phyloP scores from a whole-genome alignment of 1,284 basidiomycete species.

The Coniferiporia weirii region DNA sequence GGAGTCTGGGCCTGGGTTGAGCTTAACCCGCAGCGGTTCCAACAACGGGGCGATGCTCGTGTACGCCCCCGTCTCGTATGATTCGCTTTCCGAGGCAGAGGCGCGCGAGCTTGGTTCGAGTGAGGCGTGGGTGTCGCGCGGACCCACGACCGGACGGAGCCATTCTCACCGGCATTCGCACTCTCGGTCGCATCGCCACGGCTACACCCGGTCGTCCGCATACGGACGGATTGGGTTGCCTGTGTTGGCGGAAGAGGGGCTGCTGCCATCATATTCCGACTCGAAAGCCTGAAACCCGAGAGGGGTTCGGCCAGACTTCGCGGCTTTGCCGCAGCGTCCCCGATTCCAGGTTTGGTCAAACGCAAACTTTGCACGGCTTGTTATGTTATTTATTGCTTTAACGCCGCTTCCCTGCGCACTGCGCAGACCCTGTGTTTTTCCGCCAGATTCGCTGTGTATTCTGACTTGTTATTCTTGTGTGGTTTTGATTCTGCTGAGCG shows the following conservation, averaged over 20 bases:
- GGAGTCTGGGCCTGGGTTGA: background rate
- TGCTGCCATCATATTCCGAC: constrained; percentile 33
- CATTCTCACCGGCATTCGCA: constrained; percentile 26
- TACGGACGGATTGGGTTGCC: constrained; percentile 41
- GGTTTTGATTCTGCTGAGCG: background rate
- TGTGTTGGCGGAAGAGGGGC: constrained; percentile 37
- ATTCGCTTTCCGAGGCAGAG: constrained; percentile 45
- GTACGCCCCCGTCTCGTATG: constrained; percentile 64
- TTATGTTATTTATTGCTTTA: too few relatives aligned
- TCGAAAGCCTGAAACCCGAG: background rate
- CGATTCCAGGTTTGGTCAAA: too few relatives aligned
- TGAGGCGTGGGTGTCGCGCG: constrained; percentile 56
- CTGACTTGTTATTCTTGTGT: background rate
- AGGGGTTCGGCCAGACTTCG: too few relatives aligned
- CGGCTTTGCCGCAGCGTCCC: too few relatives aligned
- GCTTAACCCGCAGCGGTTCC: constrained; percentile 6
- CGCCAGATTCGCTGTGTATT: background rate
- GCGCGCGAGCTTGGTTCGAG: constrained; percentile 52
- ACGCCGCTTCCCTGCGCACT: background rate
- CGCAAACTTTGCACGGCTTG: too few relatives aligned
- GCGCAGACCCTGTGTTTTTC: background rate
- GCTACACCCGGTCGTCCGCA: constrained; percentile 17
- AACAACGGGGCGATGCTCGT: constrained; percentile 35
- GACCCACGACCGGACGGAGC: background rate
- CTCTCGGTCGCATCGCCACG: constrained; percentile 22